These are phyloP conservation scores for Calamus simplicifolius DNA, from an alignment of 176 grass and related monocot genomes.

Conservation along the genomic window DNA sequence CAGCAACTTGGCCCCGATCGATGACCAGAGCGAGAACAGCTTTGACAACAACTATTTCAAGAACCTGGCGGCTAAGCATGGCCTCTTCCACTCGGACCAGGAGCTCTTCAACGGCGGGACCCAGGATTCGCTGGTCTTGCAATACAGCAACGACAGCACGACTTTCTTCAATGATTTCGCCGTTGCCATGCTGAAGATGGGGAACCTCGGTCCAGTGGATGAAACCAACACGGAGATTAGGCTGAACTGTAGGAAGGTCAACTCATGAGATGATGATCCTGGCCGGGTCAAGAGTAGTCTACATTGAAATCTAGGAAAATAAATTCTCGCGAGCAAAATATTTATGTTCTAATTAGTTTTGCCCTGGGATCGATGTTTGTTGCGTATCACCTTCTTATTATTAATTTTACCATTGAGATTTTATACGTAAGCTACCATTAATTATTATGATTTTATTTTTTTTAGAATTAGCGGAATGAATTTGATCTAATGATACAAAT, in stretches of 20 bases:
- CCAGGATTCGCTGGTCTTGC: background rate
- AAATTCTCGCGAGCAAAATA: too few species aligned
- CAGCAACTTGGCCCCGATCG: background rate
- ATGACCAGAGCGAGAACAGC: background rate
- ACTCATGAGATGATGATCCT: background rate
- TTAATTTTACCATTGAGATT: too few species aligned
- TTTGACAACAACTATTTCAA: slow-evolving; percentile 2
- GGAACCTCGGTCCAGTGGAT: background rate
- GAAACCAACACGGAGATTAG: background rate
- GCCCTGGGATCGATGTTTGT: too few species aligned
- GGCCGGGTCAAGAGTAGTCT: too few species aligned
- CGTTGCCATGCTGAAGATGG: slow-evolving; percentile 3
- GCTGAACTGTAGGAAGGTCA: background rate
- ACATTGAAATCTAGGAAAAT: too few species aligned
- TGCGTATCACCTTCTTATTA: too few species aligned
- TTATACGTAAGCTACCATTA: too few species aligned
- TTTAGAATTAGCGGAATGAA: too few species aligned
- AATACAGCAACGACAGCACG: background rate
- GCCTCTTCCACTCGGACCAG: slow-evolving; percentile 8
- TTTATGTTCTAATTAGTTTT: too few species aligned
- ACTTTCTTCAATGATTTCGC: background rate
- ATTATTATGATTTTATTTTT: too few species aligned
- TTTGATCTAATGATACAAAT: too few species aligned
- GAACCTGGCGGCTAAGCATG: background rate
- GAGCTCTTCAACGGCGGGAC: slow-evolving; percentile 8